These are phyloP conservation scores for Vaccinium myrtillus DNA, from an alignment of 148 eudicot species.

Conservation along the genomic window DNA sequence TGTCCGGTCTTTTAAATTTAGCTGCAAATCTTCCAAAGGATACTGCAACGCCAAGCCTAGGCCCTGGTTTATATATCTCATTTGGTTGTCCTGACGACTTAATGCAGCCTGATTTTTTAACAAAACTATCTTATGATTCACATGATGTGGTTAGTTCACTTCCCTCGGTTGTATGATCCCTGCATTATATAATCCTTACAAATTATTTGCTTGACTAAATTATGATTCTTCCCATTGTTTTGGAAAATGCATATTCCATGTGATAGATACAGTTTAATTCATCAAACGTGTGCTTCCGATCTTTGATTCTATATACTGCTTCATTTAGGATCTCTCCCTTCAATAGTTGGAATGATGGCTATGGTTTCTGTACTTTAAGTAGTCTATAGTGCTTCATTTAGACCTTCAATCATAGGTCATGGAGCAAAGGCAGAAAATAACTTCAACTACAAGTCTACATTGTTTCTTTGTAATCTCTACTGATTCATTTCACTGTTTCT, in stretches of 20 bases:
- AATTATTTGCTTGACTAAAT: neutral
- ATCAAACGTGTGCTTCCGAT: neutral
- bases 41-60: slow-evolving; percentile 49
- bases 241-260: neutral
- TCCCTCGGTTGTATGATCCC: neutral
- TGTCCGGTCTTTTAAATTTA: slow-evolving; percentile 66
- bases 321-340: neutral
- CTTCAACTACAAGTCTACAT: neutral
- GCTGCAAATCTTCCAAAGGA: slow-evolving; percentile 61
- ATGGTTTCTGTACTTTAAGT: neutral
- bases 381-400: neutral
- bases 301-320: neutral
- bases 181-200: neutral
- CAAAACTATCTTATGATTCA: slow-evolving; percentile 53
- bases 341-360: neutral
- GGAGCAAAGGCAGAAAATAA: neutral
- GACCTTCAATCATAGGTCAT: neutral
- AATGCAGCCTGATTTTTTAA: slow-evolving; percentile 60
- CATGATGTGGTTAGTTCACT: slow-evolving; percentile 61
- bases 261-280: neutral
- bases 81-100: slow-evolving; percentile 69
- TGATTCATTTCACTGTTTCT: neutral
- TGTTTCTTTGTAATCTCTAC: neutral
- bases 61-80: slow-evolving; percentile 67
- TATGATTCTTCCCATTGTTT: neutral